Conservation (phyloP, 345 rosid species). For the Salix arbutifolia region DNA sequence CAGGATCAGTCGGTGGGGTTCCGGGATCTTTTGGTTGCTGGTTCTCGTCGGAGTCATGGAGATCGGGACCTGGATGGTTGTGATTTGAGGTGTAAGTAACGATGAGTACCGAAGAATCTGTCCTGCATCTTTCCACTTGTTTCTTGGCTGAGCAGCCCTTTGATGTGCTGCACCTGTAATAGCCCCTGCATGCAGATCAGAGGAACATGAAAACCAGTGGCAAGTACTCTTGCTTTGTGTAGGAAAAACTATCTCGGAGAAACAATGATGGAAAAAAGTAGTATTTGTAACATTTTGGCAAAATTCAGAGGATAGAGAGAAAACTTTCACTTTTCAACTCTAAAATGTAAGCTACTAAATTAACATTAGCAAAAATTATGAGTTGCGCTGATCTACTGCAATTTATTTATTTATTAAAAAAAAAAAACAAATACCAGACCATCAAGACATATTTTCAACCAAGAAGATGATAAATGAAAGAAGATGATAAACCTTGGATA, state of each 20-base stretch:
- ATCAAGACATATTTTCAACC: background rate
- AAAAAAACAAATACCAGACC: background rate
- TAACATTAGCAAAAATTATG: background rate
- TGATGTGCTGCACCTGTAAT: constrained; percentile 72
- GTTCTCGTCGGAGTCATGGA: constrained; percentile 13
- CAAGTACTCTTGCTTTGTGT: background rate
- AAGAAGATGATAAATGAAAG: background rate
- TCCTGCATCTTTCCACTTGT: constrained; percentile 65
- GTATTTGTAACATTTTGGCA: background rate
- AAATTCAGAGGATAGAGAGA: background rate
- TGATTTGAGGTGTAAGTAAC: constrained; percentile 61
- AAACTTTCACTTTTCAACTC: background rate
- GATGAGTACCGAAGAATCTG: constrained; percentile 60
- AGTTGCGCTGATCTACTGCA: background rate
- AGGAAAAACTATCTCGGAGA: background rate
- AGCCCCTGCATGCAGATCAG: constrained; percentile 40
- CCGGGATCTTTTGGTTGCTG: constrained; percentile 9
- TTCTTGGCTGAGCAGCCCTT: constrained; percentile 72
- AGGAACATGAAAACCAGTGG: background rate
- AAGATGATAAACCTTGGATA: constrained; percentile 42
- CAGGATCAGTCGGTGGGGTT: background rate
- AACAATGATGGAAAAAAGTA: background rate
- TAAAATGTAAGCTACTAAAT: background rate
- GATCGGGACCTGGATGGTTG: constrained; percentile 56
- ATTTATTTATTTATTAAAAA: background rate